Evolutionary conservation across 176 grass and related monocot genomes (phyloP), one percentile per base, ranked within the genome.

Genomic region (Carex littledalei): DNA sequence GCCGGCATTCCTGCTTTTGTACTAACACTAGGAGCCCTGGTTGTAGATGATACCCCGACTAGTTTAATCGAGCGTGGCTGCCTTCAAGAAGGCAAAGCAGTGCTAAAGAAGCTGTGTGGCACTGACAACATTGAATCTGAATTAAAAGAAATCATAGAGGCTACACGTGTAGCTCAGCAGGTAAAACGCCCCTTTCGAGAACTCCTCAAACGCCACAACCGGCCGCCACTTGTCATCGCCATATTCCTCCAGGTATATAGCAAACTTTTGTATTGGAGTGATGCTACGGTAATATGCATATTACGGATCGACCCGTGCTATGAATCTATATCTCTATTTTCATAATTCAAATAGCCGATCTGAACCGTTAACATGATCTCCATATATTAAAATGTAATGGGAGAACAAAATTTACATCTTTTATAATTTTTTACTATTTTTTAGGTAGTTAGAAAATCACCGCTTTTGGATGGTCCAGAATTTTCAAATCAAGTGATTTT

Each of bases 141-240:
- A 83, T 93, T 91, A 84, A 91, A 94, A 67, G 92, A 94, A 89
- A 97, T 97, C 86, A 67, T 94, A 31, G 91, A 91, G 84, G 94
- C 92, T 3, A 91, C 90, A 79, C 91, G 89, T 32, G 43, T 88
- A 21, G 91, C 94, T 43, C 89, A 94, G 4, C 89, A 91, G 60
- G 94, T 97, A 26, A 94, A 94, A 88, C 92, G 92, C 84, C 94
- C 94, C 8, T 97, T 97, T 89, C 86, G 92, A 58, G 89, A 91
- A 87, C 92, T 97, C 13, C 89, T 94, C 8, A 76, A 84, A 31
- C 92, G 92, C 35, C 92, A 85, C 3, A 97, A 94, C 84, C 87
- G 92, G 0, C 94, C 94, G 0, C 94, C 91, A 85, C 87, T 97
- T 65, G 87, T 90, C 78, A 94, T 97, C 85, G 90, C 94, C 59